Evolutionary conservation across 306 rosid species (phyloP), one percentile per base, ranked within the genome.

Genomic region (Prunus davidiana): DNA sequence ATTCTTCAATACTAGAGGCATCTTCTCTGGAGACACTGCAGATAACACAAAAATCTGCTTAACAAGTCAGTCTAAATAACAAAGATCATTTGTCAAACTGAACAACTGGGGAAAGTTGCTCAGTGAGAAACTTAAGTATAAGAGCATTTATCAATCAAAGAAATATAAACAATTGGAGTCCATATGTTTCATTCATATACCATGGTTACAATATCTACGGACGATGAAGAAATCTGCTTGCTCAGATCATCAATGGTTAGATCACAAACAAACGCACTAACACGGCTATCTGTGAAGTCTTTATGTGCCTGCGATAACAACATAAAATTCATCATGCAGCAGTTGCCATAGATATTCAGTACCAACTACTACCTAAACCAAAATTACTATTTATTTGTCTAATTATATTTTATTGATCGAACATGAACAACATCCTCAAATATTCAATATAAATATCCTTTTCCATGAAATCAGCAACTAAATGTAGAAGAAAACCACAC

Each of bases 21-120:
- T 95, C 91, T 89, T 95, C 79, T 92, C 97, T 19, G 99, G 97
- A 55, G 97, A 89, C 58, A 95, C 97, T 89, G 97, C 97, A 87
- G 97, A 95, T 73, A 95, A 84, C 82, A 95, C 89, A 91, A 92
- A 95, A 75, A 92, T 89, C 97, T 95, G 90, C 86, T 90, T 89
- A 89, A 91, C 86, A 78, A 51, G 99, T 95, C 93, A 95, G 97
- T 80, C 72, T 54, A 73, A 45, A 60, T 50, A 67, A 68, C 61
- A 47, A 66, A 65, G 56, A 74, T 70, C 46, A 71, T 61, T 64
- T 9, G 25, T 70, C 55, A 69, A 63, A 69, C 12, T 62, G 64
- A 83, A 78, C 45, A 79, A 52, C 71, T 74, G 47, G 67, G 16
- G 63, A 68, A 79, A 71, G 55, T n/a, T 73, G 75, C 69, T 73